Evolutionary conservation across 2,329 filamentous ascomycete genomes (phyloP), one percentile per base, ranked within the genome.

Genomic region (Tolypocladium nubicola): DNA sequence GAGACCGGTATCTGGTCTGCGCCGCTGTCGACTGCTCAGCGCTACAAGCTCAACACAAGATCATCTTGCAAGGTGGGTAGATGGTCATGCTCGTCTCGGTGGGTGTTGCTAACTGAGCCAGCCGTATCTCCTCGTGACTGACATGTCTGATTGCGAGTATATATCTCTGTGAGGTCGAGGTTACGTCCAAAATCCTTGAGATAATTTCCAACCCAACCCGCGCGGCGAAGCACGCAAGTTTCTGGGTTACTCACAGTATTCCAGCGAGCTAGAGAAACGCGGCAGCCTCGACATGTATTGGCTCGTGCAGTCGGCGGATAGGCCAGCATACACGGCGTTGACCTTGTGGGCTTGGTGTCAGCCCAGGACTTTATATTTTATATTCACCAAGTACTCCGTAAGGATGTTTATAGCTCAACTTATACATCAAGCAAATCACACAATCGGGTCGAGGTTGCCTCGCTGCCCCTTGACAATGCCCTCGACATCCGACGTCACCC

Each of bases 401-500:
- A 26, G 23, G 23, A 3, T 26, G 3, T 26, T 26, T 26, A 26
- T 3, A 26, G 4, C 1, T 26, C 23, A 2, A 26, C 23, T 2
- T 26, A 26, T 26, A 26, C 23, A 26, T 26, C 3, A 30, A 13
- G 7, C 30, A 19, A 41, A 5, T 62, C 57, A 68, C 56, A 74
- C 59, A 16, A 70, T 63, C 11, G 72, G 73, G 55, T 76, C 70
- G 52, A 66, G 66, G 49, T 74, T 75, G 6, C 75, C 75, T 56
- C 69, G 67, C 50, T 65, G 66, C 14, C 73, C 75, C 67, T 77
- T 77, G 58, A 76, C 71, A 52, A 77, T 75, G 37, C 81, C 79
- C 61, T 79, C 78, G 59, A 85, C 76, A 58, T 86, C 82, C 59
- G 76, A 78, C 53, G 81, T 85, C 59, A 82, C 79, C 82, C 83